phyloP scores from a whole-genome alignment of 2,329 filamentous ascomycete genomes.

The Aspergillus fischeri region DNA sequence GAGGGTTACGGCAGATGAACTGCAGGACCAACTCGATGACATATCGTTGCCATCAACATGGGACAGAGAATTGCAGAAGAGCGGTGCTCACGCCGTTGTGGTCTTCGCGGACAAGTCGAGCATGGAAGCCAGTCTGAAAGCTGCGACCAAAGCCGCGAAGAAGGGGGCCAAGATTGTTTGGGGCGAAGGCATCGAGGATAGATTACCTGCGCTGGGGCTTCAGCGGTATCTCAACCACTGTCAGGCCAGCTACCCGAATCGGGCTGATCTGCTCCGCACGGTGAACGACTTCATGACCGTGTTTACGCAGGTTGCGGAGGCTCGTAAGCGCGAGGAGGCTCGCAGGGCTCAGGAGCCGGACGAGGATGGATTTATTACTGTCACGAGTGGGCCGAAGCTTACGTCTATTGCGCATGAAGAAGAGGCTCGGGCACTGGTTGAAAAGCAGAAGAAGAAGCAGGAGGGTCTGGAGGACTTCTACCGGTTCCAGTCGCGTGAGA shows the following conservation, averaged over 20 bases:
- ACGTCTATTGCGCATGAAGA: slow-evolving; percentile 69
- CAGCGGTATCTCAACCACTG: slow-evolving; percentile 60
- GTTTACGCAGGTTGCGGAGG: slow-evolving; percentile 66
- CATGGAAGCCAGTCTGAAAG: slow-evolving; percentile 71
- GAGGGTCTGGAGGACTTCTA: slow-evolving; percentile 71
- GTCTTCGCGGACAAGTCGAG: slow-evolving; percentile 79
- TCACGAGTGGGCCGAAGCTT: slow-evolving; percentile 70
- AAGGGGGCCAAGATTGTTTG: slow-evolving; percentile 61
- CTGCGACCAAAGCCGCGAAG: slow-evolving; percentile 59
- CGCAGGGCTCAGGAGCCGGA: slow-evolving; percentile 74
- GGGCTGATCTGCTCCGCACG: slow-evolving; percentile 61
- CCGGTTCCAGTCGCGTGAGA: slow-evolving; percentile 76
- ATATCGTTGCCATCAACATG: slow-evolving; percentile 67
- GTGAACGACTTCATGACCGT: slow-evolving; percentile 82
- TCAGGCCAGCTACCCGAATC: slow-evolving; percentile 66
- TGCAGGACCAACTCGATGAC: slow-evolving; percentile 54
- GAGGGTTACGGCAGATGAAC: slow-evolving; percentile 47
- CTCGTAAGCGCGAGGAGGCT: slow-evolving; percentile 59
- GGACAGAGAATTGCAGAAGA: slow-evolving; percentile 65
- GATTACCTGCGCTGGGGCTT: slow-evolving; percentile 55
- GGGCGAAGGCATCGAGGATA: slow-evolving; percentile 60
- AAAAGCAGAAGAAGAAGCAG: slow-evolving; percentile 60
- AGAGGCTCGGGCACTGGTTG: slow-evolving; percentile 59
- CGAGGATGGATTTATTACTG: slow-evolving; percentile 92
- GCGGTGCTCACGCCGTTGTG: slow-evolving; percentile 75